A percentile compares a stretch with the other conserved stretches of the same genome.
These are phyloP conservation scores for Monosporascus sp. DNA, from an alignment of 2,329 filamentous ascomycete species.

Conservation along the genomic window DNA sequence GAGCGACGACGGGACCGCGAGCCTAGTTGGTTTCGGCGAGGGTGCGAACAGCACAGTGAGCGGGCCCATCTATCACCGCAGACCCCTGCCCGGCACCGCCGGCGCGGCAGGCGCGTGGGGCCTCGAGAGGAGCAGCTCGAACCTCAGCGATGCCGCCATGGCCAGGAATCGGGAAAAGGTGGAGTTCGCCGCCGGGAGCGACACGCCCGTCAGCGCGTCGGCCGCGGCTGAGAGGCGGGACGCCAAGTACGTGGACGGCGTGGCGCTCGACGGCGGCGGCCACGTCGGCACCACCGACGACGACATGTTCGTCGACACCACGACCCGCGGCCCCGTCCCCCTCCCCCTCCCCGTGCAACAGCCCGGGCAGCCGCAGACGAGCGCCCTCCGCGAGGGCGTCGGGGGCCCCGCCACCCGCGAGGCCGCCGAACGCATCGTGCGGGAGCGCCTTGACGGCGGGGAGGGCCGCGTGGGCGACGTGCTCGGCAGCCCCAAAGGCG, in stretches of 20 bases:
- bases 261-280: slow-evolving; percentile 50
- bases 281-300: slow-evolving; percentile 36
- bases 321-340: slow-evolving; percentile 51
- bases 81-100: slow-evolving; percentile 36
- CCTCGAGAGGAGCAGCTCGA: slow-evolving; percentile 47
- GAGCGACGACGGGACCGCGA: slow-evolving; percentile 79
- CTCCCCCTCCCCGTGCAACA: slow-evolving; percentile 25
- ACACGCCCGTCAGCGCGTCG: slow-evolving; percentile 42
- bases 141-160: slow-evolving; percentile 41
- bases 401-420: slow-evolving; percentile 37
- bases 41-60: slow-evolving; percentile 81
- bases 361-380: slow-evolving; percentile 29
- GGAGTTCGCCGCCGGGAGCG: slow-evolving; percentile 25
- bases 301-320: slow-evolving; percentile 59
- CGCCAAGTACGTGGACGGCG: slow-evolving; percentile 62
- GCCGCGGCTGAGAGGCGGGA: slow-evolving; percentile 50
- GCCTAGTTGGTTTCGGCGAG: slow-evolving; percentile 87
- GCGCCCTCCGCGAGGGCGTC: slow-evolving; percentile 30
- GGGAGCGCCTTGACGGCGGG: slow-evolving; percentile 51
- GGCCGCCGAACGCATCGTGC: slow-evolving; percentile 59
- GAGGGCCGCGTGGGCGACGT: slow-evolving; percentile 35
- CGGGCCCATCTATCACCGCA: slow-evolving; percentile 64
- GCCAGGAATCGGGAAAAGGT: slow-evolving; percentile 22
- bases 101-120: slow-evolving; percentile 30
- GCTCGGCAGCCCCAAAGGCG: slow-evolving; percentile 39